Evolutionary conservation across 208 protist species (phyloP), one percentile per base, ranked within the genome.

Genomic region (Wallacemonas sp.): DNA sequence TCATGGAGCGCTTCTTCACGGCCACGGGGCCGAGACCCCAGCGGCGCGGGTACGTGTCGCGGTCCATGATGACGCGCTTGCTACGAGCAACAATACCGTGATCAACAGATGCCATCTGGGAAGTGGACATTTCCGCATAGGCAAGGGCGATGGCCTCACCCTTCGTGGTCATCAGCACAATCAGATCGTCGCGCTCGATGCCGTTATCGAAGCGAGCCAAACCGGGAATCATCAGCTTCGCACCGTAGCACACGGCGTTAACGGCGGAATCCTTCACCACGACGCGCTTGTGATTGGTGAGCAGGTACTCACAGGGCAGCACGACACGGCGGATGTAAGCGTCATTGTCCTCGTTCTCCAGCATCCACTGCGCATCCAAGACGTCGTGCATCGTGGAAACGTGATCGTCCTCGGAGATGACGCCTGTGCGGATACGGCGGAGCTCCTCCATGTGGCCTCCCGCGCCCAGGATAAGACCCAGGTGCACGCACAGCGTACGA

Each of bases 41-140:
- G 36, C 92, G 79, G 34, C 94, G 87, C 21, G 98, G 98, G 85
- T 99, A 99, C 2, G 97, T 99, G 76, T 99, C 97, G 50, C 99
- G 89, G 64, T 99, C 99, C 99, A 99, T 99, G 59, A 99, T 99
- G 24, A 99, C 99, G 66, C 99, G 92, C 89, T 99, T 99, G 78
- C 98, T 99, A 66, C 98, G 98, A 39, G 94, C 94, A 29, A 98
- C 97, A 63, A 99, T 95, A 53, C 99, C 99, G 78, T 99, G 97
- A 66, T 99, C 96, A 59, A 92, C 93, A 5, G 93, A 98, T 1
- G 87, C 87, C 91, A 99, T 99, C 53, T 97, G 89, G 27, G 95
- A 88, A 10, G 96, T 97, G 24, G 98, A 98, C 99, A 99, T 99
- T 66, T 98, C 86, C 33, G 99, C 98, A 78, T 98, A 99, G 50